Evolutionary conservation across 2,329 filamentous ascomycete species (phyloP), one percentile per base, ranked within the genome.

Genomic region (Chaetomiaceae sp.): DNA sequence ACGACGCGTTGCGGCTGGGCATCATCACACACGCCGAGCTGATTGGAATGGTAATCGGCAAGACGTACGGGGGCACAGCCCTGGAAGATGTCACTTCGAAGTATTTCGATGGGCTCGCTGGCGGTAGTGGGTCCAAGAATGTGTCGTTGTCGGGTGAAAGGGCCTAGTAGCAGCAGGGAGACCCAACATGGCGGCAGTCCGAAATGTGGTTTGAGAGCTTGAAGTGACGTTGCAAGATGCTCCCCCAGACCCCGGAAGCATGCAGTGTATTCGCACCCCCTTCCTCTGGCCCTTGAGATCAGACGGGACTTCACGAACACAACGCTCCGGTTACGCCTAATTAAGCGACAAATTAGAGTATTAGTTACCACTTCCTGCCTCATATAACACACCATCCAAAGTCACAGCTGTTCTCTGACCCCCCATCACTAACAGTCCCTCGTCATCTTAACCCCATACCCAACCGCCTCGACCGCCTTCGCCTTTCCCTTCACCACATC

Each of bases 1-100:
- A 65, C 30, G 62, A 66, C 27, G 61, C 62, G 1, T 48, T 65
- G 14, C 61, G 63, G 16, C 55, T 65, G 5, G 62, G 62, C 14
- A 48, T 64, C 29, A 53, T 66, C 41, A 55, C 61, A 1, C 63
- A 66, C 30, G 64, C 62, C 4, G 62, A 66, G 48, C 54, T 65
- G 53, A 54, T 59, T 14, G 59, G 59, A 5, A 59, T 62, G 18
- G 45, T 65, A 21, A 44, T 65, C 18, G 58, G 56, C 8, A 62
- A 61, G 30, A 59, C 61, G 13, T 59, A 62, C 36, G 58, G 57
- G 11, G 63, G 63, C 10, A 60, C 57, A 2, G 52, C 58, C 11
- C 55, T 61, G 23, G 57, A 65, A 27, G 64, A 66, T 40, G 57
- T 61, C 2, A 58, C 64, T 14, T 47, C 57, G 18, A 65, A 65